These are phyloP conservation scores for Cladorrhinum samala DNA, from an alignment of 495 filamentous ascomycete species.

Conservation along the genomic window DNA sequence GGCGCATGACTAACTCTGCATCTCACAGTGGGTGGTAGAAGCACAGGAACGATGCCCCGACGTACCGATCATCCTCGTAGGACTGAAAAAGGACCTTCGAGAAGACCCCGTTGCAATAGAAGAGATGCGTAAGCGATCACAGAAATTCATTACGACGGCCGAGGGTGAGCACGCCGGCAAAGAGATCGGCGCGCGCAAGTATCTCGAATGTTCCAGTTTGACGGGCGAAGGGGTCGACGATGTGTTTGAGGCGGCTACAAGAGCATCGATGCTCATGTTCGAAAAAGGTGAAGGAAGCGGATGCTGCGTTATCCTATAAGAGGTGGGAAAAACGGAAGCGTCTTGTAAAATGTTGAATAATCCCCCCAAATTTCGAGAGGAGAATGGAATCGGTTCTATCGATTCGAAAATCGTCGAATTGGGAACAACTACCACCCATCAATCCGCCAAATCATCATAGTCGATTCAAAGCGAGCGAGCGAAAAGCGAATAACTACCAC, in stretches of 20 bases:
- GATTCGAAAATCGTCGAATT: not conserved
- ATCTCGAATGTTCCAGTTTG: conserved; percentile 93
- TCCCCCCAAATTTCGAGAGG: not conserved
- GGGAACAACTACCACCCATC: not conserved
- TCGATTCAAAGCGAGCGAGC: too few relatives aligned
- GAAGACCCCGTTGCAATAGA: conserved; percentile 90
- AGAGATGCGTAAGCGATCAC: conserved; percentile 93
- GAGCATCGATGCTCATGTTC: conserved; percentile 87
- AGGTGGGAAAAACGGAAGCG: not conserved
- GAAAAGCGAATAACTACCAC: not conserved
- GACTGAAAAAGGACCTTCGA: conserved; percentile 95
- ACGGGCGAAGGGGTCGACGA: conserved; percentile 99
- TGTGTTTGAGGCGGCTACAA: conserved; percentile 95
- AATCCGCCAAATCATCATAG: not conserved
- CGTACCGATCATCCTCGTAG: conserved; percentile 94
- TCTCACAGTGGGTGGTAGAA: conserved; percentile 84
- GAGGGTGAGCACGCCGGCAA: conserved; percentile 76
- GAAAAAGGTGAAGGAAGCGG: conserved; percentile 77
- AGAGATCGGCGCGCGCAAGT: conserved; percentile 87
- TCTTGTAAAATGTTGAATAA: not conserved
- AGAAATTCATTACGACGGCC: conserved; percentile 73
- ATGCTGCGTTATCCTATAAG: conserved; percentile 91
- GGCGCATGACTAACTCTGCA: conserved; percentile 9
- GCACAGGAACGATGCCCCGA: conserved; percentile 89
- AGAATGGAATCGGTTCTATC: not conserved